A percentile compares a stretch with the other conserved stretches of the same genome.
phyloP scores from a whole-genome alignment of 352 stramenopile species.

The Globisporangium ultimum region DNA sequence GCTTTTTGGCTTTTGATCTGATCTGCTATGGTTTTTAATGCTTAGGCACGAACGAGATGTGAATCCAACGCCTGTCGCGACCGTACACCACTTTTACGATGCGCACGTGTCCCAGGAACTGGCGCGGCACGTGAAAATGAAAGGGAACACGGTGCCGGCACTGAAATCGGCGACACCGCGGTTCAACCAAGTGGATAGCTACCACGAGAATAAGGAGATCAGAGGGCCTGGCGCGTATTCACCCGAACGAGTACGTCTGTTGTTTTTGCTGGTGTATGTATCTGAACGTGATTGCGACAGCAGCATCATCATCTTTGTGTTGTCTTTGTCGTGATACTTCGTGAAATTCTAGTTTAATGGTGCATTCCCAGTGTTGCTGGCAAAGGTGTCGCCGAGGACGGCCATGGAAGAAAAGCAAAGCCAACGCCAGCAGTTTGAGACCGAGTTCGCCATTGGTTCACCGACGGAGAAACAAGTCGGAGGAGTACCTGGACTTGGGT shows the following conservation, averaged over 20 bases:
- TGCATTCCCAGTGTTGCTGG: slow-evolving; percentile 41
- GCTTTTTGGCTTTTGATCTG: neutral
- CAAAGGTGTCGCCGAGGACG: slow-evolving; percentile 26
- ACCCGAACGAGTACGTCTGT: slow-evolving; percentile 34
- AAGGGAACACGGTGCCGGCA: slow-evolving; percentile 32
- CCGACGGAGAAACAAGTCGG: neutral
- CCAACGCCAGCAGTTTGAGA: slow-evolving; percentile 22
- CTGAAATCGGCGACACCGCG: slow-evolving; percentile 49
- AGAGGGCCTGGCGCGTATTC: slow-evolving; percentile 41
- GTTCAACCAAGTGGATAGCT: slow-evolving; percentile 16
- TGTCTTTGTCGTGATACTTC: neutral
- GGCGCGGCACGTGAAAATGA: slow-evolving; percentile 18
- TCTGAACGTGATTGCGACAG: too few species aligned
- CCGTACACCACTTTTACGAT: slow-evolving; percentile 47
- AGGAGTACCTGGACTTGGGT: neutral
- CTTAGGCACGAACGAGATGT: slow-evolving; percentile 42
- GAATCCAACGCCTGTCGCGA: slow-evolving; percentile 35
- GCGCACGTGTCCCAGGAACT: slow-evolving; percentile 35
- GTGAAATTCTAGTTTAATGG: slow-evolving; percentile 15
- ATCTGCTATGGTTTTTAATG: neutral
- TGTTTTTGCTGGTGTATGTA: neutral
- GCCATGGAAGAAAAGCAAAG: slow-evolving; percentile 22
- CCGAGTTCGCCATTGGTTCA: slow-evolving; percentile 26
- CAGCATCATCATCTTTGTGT: neutral
- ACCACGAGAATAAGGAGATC: slow-evolving; percentile 1